Evolutionary conservation across 257 asterid genomes (phyloP).

Genomic region (Fraxinus excelsior): DNA sequence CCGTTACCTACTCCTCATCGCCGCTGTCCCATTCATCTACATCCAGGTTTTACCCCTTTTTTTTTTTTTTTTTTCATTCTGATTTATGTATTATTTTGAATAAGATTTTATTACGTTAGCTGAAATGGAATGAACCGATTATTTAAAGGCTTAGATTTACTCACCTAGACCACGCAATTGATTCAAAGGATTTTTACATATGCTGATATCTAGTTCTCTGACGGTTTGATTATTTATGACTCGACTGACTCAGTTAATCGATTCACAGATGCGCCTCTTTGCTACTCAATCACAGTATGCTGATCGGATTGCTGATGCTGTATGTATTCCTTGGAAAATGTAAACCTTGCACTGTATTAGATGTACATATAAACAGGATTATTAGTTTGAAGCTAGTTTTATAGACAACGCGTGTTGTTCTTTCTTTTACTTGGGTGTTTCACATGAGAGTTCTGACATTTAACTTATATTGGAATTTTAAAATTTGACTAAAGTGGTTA

Average conservation of each 20-base stretch:
- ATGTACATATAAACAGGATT: slow-evolving; percentile 11
- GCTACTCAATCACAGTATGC: slow-evolving; percentile 80
- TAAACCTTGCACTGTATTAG: slow-evolving; percentile 11
- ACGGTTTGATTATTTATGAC: slow-evolving; percentile 18
- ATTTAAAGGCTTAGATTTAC: not conserved
- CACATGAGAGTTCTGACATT: not conserved
- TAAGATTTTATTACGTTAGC: not conserved
- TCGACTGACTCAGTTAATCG: slow-evolving; percentile 26
- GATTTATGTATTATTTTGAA: not conserved
- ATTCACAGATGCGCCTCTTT: slow-evolving; percentile 87
- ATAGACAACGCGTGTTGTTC: no score
- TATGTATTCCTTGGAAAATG: slow-evolving; percentile 41
- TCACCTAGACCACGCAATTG: slow-evolving; percentile 10
- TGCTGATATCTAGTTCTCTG: slow-evolving; percentile 9
- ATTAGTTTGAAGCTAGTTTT: slow-evolving; percentile 15
- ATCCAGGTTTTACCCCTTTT: slow-evolving; percentile 56
- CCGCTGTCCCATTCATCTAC: slow-evolving; percentile 77
- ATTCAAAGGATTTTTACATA: slow-evolving; percentile 9
- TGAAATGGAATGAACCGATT: not conserved
- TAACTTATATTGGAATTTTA: not conserved
- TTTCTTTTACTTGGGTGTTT: not conserved
- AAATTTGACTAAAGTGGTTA: not conserved
- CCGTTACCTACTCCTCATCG: slow-evolving; percentile 70
- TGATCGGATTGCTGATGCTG: slow-evolving; percentile 91
- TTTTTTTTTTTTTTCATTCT: not conserved